phyloP scores from a whole-genome alignment of 2,329 filamentous ascomycete genomes.

The Penicillium sp. region DNA sequence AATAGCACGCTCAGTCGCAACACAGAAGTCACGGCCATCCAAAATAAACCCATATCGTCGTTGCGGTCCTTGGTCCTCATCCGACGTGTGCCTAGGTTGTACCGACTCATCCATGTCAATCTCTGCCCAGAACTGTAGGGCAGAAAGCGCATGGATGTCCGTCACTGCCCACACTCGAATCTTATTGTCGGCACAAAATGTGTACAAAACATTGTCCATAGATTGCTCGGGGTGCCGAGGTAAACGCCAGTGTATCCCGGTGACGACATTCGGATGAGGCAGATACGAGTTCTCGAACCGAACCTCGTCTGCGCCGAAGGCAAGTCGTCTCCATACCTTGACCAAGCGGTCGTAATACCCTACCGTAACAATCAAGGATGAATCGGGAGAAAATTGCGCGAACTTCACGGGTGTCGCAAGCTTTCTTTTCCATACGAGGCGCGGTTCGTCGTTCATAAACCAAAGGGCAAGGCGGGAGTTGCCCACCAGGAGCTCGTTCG shows the following conservation, averaged over 20 bases:
- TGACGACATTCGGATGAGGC: conserved; percentile 77
- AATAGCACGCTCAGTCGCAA: conserved; percentile 73
- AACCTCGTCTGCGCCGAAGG: conserved; percentile 77
- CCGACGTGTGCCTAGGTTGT: conserved; percentile 50
- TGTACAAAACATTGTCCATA: conserved; percentile 85
- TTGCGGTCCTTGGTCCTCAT: conserved; percentile 35
- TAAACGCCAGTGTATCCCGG: conserved; percentile 78
- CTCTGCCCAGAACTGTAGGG: conserved; percentile 74
- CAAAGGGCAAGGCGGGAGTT: conserved; percentile 69
- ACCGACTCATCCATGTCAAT: conserved; percentile 75
- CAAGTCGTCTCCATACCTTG: conserved; percentile 88
- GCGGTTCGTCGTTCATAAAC: conserved; percentile 47
- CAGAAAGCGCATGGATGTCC: conserved; percentile 67
- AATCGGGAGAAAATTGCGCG: conserved; percentile 80
- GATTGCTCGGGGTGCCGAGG: conserved; percentile 74
- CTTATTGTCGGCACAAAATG: conserved; percentile 75
- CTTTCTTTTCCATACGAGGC: conserved; percentile 67
- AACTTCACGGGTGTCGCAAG: conserved; percentile 72
- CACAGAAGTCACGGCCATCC: conserved; percentile 74
- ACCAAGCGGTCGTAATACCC: conserved; percentile 76
- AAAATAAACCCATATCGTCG: conserved; percentile 75
- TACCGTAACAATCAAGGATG: conserved; percentile 78
- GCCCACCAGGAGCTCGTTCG: conserved; percentile 80
- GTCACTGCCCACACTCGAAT: conserved; percentile 80
- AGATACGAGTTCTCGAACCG: conserved; percentile 90